A percentile compares a stretch with the other conserved stretches of the same genome.
These are phyloP conservation scores for Aspergillus pseudonomiae DNA, from an alignment of 2,329 filamentous ascomycete genomes.

Conservation along the genomic window DNA sequence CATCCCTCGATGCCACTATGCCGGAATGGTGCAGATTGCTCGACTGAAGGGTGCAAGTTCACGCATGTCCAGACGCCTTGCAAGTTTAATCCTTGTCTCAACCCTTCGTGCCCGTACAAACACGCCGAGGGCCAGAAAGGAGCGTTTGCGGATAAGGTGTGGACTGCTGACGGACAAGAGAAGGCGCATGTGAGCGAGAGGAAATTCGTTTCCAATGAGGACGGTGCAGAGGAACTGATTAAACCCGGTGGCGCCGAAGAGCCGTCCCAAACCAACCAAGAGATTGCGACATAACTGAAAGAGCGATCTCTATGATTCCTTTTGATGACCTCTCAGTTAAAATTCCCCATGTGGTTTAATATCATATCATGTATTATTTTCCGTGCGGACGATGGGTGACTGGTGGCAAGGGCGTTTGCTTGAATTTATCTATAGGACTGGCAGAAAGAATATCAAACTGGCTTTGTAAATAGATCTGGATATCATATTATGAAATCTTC, in stretches of 20 bases:
- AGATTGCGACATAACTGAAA: slow-evolving; percentile 34
- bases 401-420: slow-evolving; percentile 29
- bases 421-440: slow-evolving; percentile 19
- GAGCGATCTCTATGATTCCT: neutral
- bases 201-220: slow-evolving; percentile 75
- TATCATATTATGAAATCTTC: slow-evolving; percentile 22
- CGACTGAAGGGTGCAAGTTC: slow-evolving; percentile 80
- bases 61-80: slow-evolving; percentile 83
- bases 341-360: slow-evolving; percentile 15
- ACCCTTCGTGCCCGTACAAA: slow-evolving; percentile 83
- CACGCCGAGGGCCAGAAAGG: slow-evolving; percentile 90
- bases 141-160: slow-evolving; percentile 84
- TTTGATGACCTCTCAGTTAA: slow-evolving; percentile 8
- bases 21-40: slow-evolving; percentile 88
- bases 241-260: slow-evolving; percentile 56
- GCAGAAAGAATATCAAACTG: slow-evolving; percentile 12
- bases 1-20: slow-evolving; percentile 86
- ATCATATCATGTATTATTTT: slow-evolving; percentile 32
- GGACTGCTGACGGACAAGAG: slow-evolving; percentile 64
- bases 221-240: slow-evolving; percentile 69
- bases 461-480: slow-evolving; percentile 31
- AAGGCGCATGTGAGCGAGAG: slow-evolving; percentile 80
- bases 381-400: slow-evolving; percentile 25
- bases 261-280: slow-evolving; percentile 29
- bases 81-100: slow-evolving; percentile 89